phyloP scores from a whole-genome alignment of 257 asterid species.

The Fraxinus cuspidata region DNA sequence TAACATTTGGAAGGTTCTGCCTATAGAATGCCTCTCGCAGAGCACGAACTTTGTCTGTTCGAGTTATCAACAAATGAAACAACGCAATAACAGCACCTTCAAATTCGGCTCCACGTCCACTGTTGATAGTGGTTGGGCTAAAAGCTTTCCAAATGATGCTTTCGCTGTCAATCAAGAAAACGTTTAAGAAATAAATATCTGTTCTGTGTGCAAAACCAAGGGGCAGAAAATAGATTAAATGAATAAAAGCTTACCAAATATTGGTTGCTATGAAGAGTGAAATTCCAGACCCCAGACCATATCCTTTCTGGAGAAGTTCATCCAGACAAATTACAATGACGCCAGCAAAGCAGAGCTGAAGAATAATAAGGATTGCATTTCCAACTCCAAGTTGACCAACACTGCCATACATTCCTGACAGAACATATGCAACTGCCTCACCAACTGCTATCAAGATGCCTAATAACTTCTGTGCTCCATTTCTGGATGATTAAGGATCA shows the following conservation, averaged over 20 bases:
- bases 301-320: constrained; percentile 44
- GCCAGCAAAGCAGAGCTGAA: constrained; percentile 42
- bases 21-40: constrained; percentile 42
- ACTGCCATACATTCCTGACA: constrained; percentile 43
- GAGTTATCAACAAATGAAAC: constrained; percentile 40
- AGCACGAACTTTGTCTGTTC: constrained; percentile 40
- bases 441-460: constrained; percentile 45
- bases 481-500: constrained; percentile 17
- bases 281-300: constrained; percentile 43
- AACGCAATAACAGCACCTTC: constrained; percentile 46
- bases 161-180: constrained; percentile 28
- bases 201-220: neutral
- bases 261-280: constrained; percentile 44
- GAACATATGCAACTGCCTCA: constrained; percentile 44
- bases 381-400: constrained; percentile 44
- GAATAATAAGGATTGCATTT: constrained; percentile 39
- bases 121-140: constrained; percentile 40
- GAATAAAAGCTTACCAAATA: constrained; percentile 30
- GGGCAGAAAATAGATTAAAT: neutral
- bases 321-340: constrained; percentile 40
- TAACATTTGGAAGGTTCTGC: constrained; percentile 43
- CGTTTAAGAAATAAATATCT: neutral
- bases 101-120: constrained; percentile 46
- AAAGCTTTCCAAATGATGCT: constrained; percentile 43
- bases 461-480: constrained; percentile 41